Base-by-base conservation (phyloP, 1,139 yeast species). In the Scheffersomyces cryptocercus region DNA sequence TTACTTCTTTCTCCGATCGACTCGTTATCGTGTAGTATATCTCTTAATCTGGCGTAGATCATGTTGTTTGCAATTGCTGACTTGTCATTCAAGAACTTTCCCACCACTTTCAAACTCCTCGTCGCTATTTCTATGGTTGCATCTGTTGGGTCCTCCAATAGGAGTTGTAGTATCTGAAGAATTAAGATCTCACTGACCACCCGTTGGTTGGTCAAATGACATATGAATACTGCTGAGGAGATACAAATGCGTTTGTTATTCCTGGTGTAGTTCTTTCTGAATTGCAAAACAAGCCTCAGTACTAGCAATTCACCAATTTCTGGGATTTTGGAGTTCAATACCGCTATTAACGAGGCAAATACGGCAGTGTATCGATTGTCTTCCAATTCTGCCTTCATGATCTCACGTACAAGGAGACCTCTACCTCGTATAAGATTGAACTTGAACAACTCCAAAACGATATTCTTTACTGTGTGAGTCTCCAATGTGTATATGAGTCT, bases 241-340 rank as follows among this genome's bases (percentile, higher is more conserved):
- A 67, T 58, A 43, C 84, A 79, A 3, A 59, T 56, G 0, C 57
- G 51, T 46, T 72, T 74, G 54, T 83, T 77, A 51, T 79, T 75
- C 16, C 70, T 60, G 48, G 73, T 67, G 58, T 72, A 85, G 3
- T 77, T 74, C 50, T 76, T 73, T 39, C 85, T 73, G 61, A 88
- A 87, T 46, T 76, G 83, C 3, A 84, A 56, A 1, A 86, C 66
- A 28, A 85, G 64, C 49, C 96, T 68, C 6, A 73, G 61, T 0
- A 75, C 61, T 31, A 88, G 50, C 4, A 85, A 59, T 45, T 76
- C 77, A 1, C 96, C 96, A 20, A 89, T 66, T 35, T 78, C 78
- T 0, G 95, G 95, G 5, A 88, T 59, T 54, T 85, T 82, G 6
- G 85, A 75, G 61, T 88, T 86, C 14, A 89, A 47, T 1, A 85